Evolutionary conservation across 768 basidiomycete genomes (phyloP).

Genomic region (Gymnopilus dilepis): DNA sequence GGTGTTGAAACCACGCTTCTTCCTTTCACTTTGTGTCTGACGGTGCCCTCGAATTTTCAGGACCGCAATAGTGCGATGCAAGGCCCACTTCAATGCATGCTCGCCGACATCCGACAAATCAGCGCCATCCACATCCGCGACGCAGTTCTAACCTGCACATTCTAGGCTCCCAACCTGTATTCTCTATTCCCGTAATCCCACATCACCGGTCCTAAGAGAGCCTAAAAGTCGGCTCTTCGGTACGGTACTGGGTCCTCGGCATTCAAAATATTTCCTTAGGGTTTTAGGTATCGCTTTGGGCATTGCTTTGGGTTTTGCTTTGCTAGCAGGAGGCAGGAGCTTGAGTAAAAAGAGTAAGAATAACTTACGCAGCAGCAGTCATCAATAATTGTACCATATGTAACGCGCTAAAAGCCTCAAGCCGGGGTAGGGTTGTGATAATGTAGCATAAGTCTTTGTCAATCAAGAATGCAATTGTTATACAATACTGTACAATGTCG

Average conservation of each 20-base stretch:
- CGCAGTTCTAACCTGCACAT: slow-evolving; percentile 1
- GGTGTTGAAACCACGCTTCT: background rate
- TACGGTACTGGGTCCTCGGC: too few species aligned
- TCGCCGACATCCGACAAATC: background rate
- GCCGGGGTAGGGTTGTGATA: background rate
- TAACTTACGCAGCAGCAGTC: background rate
- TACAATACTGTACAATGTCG: too few species aligned
- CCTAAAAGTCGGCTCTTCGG: background rate
- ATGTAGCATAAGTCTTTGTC: too few species aligned
- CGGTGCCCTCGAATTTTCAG: too few species aligned
- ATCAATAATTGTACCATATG: background rate
- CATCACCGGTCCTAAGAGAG: too few species aligned
- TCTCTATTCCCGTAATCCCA: too few species aligned
- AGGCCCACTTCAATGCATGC: slow-evolving; percentile 17
- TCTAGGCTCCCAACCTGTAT: too few species aligned
- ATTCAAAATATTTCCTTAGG: background rate
- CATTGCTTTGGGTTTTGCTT: too few species aligned
- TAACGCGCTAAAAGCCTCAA: background rate
- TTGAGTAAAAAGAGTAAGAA: background rate
- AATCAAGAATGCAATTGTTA: too few species aligned
- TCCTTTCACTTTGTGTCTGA: background rate
- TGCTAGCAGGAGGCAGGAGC: too few species aligned
- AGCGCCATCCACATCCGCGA: slow-evolving; percentile 1
- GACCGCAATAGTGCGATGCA: slow-evolving; percentile 24
- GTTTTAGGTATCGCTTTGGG: too few species aligned